phyloP scores from a whole-genome alignment of 1,139 yeast species.

The Scheffersomyces lignicola region DNA sequence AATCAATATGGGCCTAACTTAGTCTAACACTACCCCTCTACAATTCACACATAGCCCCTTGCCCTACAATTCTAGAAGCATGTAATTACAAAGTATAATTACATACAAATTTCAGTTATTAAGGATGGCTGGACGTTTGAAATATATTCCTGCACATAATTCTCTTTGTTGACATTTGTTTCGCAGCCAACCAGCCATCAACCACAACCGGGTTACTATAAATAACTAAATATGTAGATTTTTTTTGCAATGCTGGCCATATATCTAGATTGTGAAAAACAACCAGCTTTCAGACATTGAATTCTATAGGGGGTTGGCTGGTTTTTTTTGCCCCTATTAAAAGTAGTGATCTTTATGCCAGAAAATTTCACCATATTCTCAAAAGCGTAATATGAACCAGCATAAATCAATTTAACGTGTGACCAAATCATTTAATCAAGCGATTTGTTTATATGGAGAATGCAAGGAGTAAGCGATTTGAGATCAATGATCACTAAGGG shows the following conservation, averaged over 20 bases:
- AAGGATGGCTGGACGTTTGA: too few relatives aligned
- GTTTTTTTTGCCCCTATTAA: too few relatives aligned
- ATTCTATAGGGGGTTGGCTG: too few relatives aligned
- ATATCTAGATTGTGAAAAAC: background rate
- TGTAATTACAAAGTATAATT: too few relatives aligned
- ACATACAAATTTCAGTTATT: too few relatives aligned
- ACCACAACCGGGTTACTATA: background rate
- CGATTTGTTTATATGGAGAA: slow-evolving; percentile 2
- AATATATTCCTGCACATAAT: too few relatives aligned
- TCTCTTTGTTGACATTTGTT: slow-evolving; percentile 1
- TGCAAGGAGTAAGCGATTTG: slow-evolving; percentile 2
- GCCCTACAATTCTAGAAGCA: too few relatives aligned
- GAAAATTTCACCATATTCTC: too few relatives aligned
- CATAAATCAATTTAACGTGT: slow-evolving; percentile 1
- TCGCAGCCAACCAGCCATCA: slow-evolving; percentile 4
- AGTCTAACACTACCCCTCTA: too few relatives aligned
- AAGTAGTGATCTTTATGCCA: too few relatives aligned
- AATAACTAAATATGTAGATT: background rate
- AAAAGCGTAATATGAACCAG: slow-evolving; percentile 2
- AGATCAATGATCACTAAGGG: background rate
- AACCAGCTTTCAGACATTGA: slow-evolving; percentile 1
- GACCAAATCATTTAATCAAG: background rate
- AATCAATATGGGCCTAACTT: too few relatives aligned
- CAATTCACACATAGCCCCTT: too few relatives aligned
- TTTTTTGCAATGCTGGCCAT: background rate